These are phyloP conservation scores for Huntiella bhutanensis DNA, from an alignment of 2,329 filamentous ascomycete genomes.

Conservation along the genomic window DNA sequence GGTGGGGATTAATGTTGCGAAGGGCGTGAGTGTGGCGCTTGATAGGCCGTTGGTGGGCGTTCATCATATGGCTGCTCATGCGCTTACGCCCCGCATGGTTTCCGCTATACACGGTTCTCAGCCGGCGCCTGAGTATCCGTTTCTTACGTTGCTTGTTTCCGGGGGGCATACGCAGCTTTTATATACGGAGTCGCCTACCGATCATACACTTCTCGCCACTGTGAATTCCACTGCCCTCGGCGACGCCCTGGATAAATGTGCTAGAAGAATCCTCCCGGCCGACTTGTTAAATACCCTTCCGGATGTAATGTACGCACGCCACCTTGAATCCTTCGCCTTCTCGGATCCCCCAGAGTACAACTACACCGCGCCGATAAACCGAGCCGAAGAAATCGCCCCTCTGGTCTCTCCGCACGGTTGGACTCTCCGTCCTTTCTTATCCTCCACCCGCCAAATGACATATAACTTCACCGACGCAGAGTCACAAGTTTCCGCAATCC, in stretches of 20 bases:
- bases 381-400: slow-evolving; percentile 36
- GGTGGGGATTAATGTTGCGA: slow-evolving; percentile 65
- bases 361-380: slow-evolving; percentile 40
- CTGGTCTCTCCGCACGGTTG: slow-evolving; percentile 29
- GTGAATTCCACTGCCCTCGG: slow-evolving; percentile 74
- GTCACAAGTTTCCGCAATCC: slow-evolving; percentile 31
- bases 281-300: slow-evolving; percentile 32
- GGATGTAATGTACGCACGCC: slow-evolving; percentile 60
- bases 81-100: slow-evolving; percentile 67
- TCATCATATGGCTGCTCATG: slow-evolving; percentile 95
- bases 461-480: slow-evolving; percentile 62
- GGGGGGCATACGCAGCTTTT: slow-evolving; percentile 85
- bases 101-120: slow-evolving; percentile 30
- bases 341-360: slow-evolving; percentile 20
- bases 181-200: slow-evolving; percentile 45
- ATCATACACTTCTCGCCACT: slow-evolving; percentile 55
- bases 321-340: slow-evolving; percentile 67
- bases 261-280: slow-evolving; percentile 53
- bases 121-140: slow-evolving; percentile 41
- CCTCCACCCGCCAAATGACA: slow-evolving; percentile 34
- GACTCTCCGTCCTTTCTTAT: slow-evolving; percentile 49
- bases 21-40: slow-evolving; percentile 73
- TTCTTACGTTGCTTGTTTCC: slow-evolving; percentile 73
- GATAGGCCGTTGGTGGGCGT: slow-evolving; percentile 65
- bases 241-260: slow-evolving; percentile 75